A percentile compares a stretch with the other conserved stretches of the same genome.
phyloP scores from a whole-genome alignment of 345 rosid species.

The Acer saccharum region DNA sequence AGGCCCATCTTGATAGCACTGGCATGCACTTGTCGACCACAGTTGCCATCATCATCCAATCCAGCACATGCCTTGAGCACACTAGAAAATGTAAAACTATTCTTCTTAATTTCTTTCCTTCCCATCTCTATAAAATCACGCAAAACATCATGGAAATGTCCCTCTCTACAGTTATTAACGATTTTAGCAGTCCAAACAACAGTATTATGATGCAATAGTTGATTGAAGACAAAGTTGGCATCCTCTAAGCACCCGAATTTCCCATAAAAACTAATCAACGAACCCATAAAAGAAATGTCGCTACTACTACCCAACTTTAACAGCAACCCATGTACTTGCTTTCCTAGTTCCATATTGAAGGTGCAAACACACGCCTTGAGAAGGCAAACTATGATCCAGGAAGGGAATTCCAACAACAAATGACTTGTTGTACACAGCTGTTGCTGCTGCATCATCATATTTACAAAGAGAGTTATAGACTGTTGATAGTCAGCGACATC shows the following conservation, averaged over 20 bases:
- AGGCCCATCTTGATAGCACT: conserved; percentile 56
- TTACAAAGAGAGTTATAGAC: conserved; percentile 40
- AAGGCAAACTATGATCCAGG: conserved; percentile 46
- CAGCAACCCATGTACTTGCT: conserved; percentile 66
- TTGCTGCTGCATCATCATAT: conserved; percentile 31
- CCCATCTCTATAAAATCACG: conserved; percentile 53
- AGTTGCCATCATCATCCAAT: conserved; percentile 44
- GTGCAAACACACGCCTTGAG: conserved; percentile 54
- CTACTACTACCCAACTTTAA: conserved; percentile 47
- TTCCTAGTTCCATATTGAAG: conserved; percentile 54
- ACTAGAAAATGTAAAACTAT: conserved; percentile 40
- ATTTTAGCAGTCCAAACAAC: conserved; percentile 60
- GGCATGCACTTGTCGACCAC: conserved; percentile 62
- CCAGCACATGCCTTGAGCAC: conserved; percentile 58
- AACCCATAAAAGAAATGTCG: conserved; percentile 37
- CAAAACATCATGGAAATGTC: conserved; percentile 41
- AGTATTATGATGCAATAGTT: conserved; percentile 31
- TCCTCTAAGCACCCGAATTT: conserved; percentile 42
- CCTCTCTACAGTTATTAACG: conserved; percentile 52
- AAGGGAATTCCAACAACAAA: conserved; percentile 31
- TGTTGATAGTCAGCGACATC: conserved; percentile 43
- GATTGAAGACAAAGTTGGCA: conserved; percentile 43
- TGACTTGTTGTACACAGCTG: background rate
- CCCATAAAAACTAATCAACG: conserved; percentile 61
- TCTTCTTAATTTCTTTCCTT: conserved; percentile 42